Base-by-base conservation (phyloP, 2,329 filamentous ascomycete genomes). In the Neopestalotiopsis sp. region DNA sequence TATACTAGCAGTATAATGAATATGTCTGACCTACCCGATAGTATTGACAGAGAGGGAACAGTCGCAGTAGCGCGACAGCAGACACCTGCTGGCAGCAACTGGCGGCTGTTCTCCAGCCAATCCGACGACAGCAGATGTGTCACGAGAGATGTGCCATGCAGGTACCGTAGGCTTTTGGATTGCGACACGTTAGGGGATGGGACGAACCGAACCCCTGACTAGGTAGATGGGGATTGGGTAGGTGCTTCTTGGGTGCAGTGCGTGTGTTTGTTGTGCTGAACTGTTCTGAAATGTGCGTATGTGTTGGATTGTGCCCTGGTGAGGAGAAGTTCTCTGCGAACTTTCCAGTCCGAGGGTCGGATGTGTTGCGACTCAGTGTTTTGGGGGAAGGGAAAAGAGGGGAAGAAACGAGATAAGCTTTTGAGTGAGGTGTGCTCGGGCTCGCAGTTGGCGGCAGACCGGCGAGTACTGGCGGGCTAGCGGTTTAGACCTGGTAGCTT, bases 201-300 rank as follows among this genome's bases (percentile, higher is more conserved):
- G 45, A 53, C 34, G 34, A 38, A 38, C 34, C 34, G 34, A 38
- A 38, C 45, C 45, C 45, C 45, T 53, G 45, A 20, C 45, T 53
- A 53, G 45, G 45, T 53, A 24, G 17, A 49, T 28, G 24, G 24
- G 24, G 24, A 28, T 28, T 28, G 24, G 24, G 24, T 28, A n/a
- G 6, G 45, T 17, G 6, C 3, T 17, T 49, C 6, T n/a, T 49
- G 17, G 45, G 45, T 49, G 17, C 45, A 14, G 14, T 53, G n/a
- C 17, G 13, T 38, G 45, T 58, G 32, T 34, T 38, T 9, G 58
- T 28, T 24, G n/a, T 49, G 30, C 12, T 38, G 62, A 40, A 75
- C 79, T 81, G 81, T 83, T 79, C 81, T 83, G 81, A 84, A 80
- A 82, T 82, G 77, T 84, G 32, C 59, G 28, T 59, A 79, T 81